Evolutionary conservation across 2,329 filamentous ascomycete species (phyloP).

Genomic region (Curvularia lunata): DNA sequence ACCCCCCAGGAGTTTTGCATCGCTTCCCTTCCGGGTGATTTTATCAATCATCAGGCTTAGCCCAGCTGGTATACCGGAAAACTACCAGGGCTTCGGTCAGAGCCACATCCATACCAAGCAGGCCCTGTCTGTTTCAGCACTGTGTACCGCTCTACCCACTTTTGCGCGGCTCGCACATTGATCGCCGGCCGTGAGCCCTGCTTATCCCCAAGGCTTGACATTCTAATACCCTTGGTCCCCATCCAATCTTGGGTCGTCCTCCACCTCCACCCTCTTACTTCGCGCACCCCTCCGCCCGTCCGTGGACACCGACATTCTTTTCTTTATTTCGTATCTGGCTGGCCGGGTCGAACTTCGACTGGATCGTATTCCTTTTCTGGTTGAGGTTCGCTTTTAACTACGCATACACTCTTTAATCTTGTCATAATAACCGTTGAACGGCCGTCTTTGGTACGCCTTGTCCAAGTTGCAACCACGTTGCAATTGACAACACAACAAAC

Average conservation of each 20-base stretch:
- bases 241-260: constrained; percentile 40
- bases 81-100: constrained; percentile 41
- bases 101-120: constrained; percentile 43
- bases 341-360: constrained; percentile 51
- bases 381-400: constrained; percentile 41
- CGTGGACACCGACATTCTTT: constrained; percentile 49
- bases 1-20: constrained; percentile 36
- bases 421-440: constrained; percentile 46
- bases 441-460: background rate
- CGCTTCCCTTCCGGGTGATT: constrained; percentile 26
- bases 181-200: constrained; percentile 37
- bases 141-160: constrained; percentile 40
- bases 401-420: constrained; percentile 44
- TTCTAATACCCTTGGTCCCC: constrained; percentile 48
- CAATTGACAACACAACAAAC: background rate
- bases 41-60: constrained; percentile 41
- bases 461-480: background rate
- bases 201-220: constrained; percentile 32
- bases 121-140: constrained; percentile 47
- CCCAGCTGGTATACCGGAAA: constrained; percentile 38
- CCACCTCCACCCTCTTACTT: constrained; percentile 37
- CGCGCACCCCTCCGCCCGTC: constrained; percentile 38
- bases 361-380: constrained; percentile 39
- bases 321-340: constrained; percentile 51
- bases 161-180: constrained; percentile 41